Evolutionary conservation across 2,329 filamentous ascomycete species (phyloP).

Genomic region (Verticillium dahliae): DNA sequence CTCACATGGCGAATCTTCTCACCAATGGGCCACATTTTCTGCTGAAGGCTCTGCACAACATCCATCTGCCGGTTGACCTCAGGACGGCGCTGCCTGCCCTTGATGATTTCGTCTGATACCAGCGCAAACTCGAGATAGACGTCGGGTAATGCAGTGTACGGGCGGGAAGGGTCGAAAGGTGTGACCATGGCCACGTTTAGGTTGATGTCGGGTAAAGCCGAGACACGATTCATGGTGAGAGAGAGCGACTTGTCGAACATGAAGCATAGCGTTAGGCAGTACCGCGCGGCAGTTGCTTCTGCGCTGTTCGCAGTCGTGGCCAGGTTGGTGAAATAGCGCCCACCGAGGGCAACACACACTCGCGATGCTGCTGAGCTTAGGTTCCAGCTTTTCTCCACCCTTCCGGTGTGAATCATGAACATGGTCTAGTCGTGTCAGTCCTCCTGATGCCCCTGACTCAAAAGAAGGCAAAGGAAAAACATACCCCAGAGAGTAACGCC

Average conservation of each 20-base stretch:
- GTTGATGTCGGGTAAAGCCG: constrained; percentile 1
- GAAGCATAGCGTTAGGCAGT: background rate
- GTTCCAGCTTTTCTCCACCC: background rate
- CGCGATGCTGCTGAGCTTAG: background rate
- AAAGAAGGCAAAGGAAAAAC: background rate
- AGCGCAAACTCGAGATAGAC: constrained; percentile 1
- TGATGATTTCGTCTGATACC: constrained; percentile 1
- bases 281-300: background rate
- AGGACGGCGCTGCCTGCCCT: background rate
- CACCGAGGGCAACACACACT: background rate
- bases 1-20: constrained; percentile 2
- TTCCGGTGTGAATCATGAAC: constrained; percentile 1
- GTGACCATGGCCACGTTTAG: background rate
- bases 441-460: background rate
- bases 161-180: background rate
- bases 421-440: background rate
- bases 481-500: background rate
- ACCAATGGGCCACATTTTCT: constrained; percentile 1
- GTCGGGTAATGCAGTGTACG: background rate
- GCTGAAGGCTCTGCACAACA: background rate
- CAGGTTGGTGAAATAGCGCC: background rate
- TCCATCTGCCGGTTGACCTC: background rate
- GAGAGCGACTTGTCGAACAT: constrained; percentile 1
- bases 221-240: background rate
- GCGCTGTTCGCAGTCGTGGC: background rate